A percentile compares a stretch with the other conserved stretches of the same genome.
These are phyloP conservation scores for Rhizopogon salebrosus DNA, from an alignment of 768 basidiomycete species.

Conservation along the genomic window DNA sequence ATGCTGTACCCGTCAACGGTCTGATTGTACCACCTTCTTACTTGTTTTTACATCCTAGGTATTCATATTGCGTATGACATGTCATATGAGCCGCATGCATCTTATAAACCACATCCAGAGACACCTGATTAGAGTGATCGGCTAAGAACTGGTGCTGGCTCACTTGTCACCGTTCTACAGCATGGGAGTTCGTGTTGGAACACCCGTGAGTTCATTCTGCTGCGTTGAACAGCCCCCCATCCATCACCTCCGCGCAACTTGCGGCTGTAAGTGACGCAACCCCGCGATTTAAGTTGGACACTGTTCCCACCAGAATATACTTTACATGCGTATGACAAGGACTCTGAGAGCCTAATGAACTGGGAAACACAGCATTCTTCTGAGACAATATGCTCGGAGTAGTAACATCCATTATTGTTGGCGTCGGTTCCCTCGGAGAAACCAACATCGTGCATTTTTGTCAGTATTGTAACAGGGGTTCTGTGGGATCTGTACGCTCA, in stretches of 20 bases:
- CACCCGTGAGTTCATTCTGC: not conserved
- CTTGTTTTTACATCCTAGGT: slow-evolving; percentile 18
- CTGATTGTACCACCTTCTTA: slow-evolving; percentile 33
- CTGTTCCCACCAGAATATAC: not conserved
- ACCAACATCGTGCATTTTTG: too few species aligned
- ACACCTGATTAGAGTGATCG: not conserved
- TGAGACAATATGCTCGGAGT: too few species aligned
- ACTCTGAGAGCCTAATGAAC: too few species aligned
- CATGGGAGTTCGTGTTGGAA: not conserved
- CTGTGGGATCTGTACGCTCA: too few species aligned
- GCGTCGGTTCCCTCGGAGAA: too few species aligned
- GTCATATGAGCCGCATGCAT: slow-evolving; percentile 19
- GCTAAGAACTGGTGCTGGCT: not conserved
- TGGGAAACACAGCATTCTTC: too few species aligned
- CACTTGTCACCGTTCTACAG: not conserved
- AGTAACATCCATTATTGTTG: too few species aligned
- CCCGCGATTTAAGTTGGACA: not conserved
- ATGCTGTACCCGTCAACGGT: slow-evolving; percentile 92
- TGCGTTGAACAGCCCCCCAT: not conserved
- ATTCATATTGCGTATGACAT: slow-evolving; percentile 14
- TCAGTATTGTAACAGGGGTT: too few species aligned
- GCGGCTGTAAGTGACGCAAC: too few species aligned
- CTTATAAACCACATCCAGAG: slow-evolving; percentile 1
- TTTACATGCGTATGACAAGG: not conserved
- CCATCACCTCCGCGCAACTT: not conserved